Evolutionary conservation across 2,329 filamentous ascomycete genomes (phyloP), one percentile per base, ranked within the genome.

Genomic region (Huntiella abstrusa): DNA sequence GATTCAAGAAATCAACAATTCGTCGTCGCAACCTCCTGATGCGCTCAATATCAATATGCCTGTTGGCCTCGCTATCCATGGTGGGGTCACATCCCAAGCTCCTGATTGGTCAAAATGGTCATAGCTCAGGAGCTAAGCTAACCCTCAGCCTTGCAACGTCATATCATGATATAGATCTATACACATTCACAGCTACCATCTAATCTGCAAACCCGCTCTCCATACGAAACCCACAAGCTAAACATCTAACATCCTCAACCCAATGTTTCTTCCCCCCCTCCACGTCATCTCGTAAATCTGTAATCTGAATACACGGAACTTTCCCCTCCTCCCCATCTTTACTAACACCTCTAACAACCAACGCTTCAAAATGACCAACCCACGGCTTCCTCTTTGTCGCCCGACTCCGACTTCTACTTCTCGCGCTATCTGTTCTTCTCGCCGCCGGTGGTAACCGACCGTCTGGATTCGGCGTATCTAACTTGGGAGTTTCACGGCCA

Each of bases 171-270:
- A 28, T 28, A 28, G 22, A 7, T 28, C 22, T 28, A 28, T 8
- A 28, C 22, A 28, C 8, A 28, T 28, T 1, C 5, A 28, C 22
- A 8, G 8, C 22, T 28, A 28, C 22, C 5, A 28, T 28, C 22
- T 28, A 43, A 33, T 22, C 41, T 40, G 16, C 15, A 28, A 43
- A 34, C 1, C 41, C 41, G 16, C 41, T 19, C 34, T 17, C 32
- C 13, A 34, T 7, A 34, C 19, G 16, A 15, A 59, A 54, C 16
- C 59, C 59, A 54, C 72, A 76, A 36, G 70, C 54, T 33, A 75
- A 60, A 51, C 72, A 76, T 41, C 61, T 57, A 32, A 69, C 56
- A 3, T 63, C 62, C 54, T 75, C 70, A 8, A 62, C 66, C 72
- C 72, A 76, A 58, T 60, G 56, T 68, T 71, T 32, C 66, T 64